Evolutionary conservation across 805 yeast species (phyloP), one percentile per base, ranked within the genome.

Genomic region (Saturnispora saitoi): DNA sequence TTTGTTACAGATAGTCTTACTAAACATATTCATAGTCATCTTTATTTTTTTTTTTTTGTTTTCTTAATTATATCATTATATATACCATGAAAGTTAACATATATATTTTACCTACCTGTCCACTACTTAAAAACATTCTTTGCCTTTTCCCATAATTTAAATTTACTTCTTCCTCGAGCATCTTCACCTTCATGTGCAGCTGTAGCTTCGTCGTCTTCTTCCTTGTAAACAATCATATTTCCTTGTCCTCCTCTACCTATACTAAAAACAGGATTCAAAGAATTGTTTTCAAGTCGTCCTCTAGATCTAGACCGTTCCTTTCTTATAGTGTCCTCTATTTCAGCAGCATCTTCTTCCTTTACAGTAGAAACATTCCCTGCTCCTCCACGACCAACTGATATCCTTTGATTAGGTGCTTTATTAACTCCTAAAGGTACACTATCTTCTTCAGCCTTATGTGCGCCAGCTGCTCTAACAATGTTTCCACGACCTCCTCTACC

Each of bases 361-460:
- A 15, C 42, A n/a, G 52, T 49, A 14, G 60, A 61, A 48, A 66
- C 54, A 50, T 66, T 66, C 9, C 69, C 70, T 4, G 62, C 62
- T 15, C 70, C 70, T 8, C 70, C 70, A 43, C 69, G 57, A 14
- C 69, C 69, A 2, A 67, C 64, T 2, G 64, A 58, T 42, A 56
- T 59, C n/a, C 56, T 59, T 14, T 37, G 41, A 62, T 59, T 20
- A 32, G 51, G 26, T 58, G 15, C 38, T 20, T n/a, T n/a, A 20
- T 8, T 34, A 12, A 34, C 19, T 6, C 19, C 19, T 15, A 31
- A 22, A 17, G 24, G 45, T 17, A 30, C 29, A 14, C 34, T 51
- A 3, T 47, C 37, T 20, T n/a, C 51, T 4, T 24, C 40, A 17
- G 58, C 61, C 7, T 42, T 56, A 14, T 34, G 20, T 4, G 29